A percentile compares a stretch with the other conserved stretches of the same genome.
Evolutionary conservation across 2,329 filamentous ascomycete genomes (phyloP).

Genomic region (Fusarium denticulatum): DNA sequence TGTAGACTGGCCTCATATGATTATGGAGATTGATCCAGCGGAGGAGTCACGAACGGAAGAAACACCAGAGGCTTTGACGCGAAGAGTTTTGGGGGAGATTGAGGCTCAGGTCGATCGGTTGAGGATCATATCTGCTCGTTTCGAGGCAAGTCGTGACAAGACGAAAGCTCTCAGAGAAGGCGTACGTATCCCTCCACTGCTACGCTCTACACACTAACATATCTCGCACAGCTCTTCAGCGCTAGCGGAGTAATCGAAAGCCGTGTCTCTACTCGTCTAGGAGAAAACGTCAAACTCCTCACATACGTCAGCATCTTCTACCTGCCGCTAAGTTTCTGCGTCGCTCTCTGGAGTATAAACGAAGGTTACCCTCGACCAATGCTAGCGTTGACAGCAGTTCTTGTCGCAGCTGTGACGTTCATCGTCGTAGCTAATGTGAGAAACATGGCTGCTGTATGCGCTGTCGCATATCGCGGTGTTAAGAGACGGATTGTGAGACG

Average conservation of each 20-base stretch:
- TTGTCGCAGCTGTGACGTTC: not conserved
- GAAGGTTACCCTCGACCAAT: not conserved
- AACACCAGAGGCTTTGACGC: not conserved
- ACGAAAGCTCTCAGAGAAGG: slow-evolving; percentile 4
- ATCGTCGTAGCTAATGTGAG: not conserved
- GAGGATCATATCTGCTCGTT: not conserved
- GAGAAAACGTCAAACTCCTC: slow-evolving; percentile 50
- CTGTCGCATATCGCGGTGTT: not conserved
- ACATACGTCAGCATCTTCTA: slow-evolving; percentile 55
- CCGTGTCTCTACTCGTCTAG: slow-evolving; percentile 31
- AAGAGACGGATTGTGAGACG: not conserved
- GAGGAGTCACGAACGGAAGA: not conserved
- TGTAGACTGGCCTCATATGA: not conserved
- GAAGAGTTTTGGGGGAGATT: not conserved
- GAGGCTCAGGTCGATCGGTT: not conserved
- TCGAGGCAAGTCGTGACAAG: not conserved
- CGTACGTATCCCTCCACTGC: not conserved
- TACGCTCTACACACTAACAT: not conserved
- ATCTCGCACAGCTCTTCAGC: not conserved
- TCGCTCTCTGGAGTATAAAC: slow-evolving; percentile 19
- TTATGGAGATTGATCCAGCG: not conserved
- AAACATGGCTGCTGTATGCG: not conserved
- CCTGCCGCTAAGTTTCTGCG: slow-evolving; percentile 49
- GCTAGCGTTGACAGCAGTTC: not conserved
- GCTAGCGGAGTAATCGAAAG: slow-evolving; percentile 1